Evolutionary conservation across 257 asterid species (phyloP).

Genomic region (Sherardia arvensis): DNA sequence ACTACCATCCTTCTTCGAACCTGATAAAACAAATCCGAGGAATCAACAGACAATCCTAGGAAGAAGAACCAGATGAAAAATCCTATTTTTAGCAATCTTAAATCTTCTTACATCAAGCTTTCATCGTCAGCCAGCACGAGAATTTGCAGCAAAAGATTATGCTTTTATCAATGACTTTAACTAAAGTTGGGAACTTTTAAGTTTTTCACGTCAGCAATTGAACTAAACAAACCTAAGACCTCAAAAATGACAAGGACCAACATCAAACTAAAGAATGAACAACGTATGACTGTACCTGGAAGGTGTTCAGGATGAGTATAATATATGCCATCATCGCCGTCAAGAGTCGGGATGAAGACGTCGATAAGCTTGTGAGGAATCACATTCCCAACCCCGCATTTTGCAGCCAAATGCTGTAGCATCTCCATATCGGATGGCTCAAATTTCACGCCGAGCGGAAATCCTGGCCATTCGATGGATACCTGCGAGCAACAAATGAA

Average conservation of each 20-base stretch:
- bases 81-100: neutral
- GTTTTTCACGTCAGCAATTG: neutral
- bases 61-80: neutral
- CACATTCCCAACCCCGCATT: constrained; percentile 37
- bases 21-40: constrained; percentile 40
- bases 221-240: neutral
- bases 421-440: constrained; percentile 85
- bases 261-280: neutral
- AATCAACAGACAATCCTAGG: too few relatives aligned
- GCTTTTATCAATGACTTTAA: neutral
- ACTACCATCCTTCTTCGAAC: constrained; percentile 80
- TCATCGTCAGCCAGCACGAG: neutral
- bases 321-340: constrained; percentile 63
- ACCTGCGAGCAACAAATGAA: constrained; percentile 39
- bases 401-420: constrained; percentile 77
- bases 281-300: constrained; percentile 45
- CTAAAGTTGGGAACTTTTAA: neutral
- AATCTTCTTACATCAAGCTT: constrained; percentile 5
- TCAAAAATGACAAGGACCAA: neutral
- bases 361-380: constrained; percentile 57
- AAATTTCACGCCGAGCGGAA: constrained; percentile 82
- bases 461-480: constrained; percentile 65
- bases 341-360: constrained; percentile 80
- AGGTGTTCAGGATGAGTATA: constrained; percentile 95
- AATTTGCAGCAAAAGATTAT: too few relatives aligned